Base-by-base conservation (phyloP, 2,329 filamentous ascomycete genomes). In the Xenoacremonium recifei region DNA sequence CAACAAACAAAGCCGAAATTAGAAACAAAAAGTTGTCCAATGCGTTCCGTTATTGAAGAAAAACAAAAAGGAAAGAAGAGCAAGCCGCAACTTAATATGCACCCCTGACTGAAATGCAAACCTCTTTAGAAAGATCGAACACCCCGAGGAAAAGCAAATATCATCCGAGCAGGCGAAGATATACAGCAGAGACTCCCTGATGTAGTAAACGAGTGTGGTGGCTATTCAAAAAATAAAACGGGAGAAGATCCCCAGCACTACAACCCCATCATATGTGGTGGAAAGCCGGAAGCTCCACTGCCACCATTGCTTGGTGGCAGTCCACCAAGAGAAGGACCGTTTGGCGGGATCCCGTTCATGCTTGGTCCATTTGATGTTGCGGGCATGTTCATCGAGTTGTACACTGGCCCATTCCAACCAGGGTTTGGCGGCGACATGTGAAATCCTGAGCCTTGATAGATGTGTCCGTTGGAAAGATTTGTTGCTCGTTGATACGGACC, bases 221-320 rank as follows among this genome's bases (percentile, higher is more conserved):
- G n/a, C n/a, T n/a, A n/a, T n/a, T n/a, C 16, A 15, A 45, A 39
- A 39, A 33, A 39, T 30, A 39, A 11, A 19, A 12, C 21, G 21
- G 6, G 15, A 19, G 15, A 9, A 40, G 17, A 16, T 38, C 23
- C 7, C 23, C 9, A 27, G 13, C 23, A 17, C 47, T 53, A 65
- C 35, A 59, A 52, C 9, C 63, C 62, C 54, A 65, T 60, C 63
- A 65, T 65, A 37, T 66, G 60, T 4, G 61, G 54, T 17, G 60
- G 56, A 19, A 61, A 34, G 11, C 32, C 29, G 48, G 32, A 58
- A 61, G 31, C 44, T 53, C n/a, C 13, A 3, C 44, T 21, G 37
- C 37, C 40, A 6, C 35, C 47, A 15, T 51, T 57, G 6, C 44
- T 21, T 49, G 48, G 16, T 19, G 9, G 15, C 11, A 34, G 32